phyloP scores from a whole-genome alignment of 257 asterid genomes.

The Solanum gracilifrons region DNA sequence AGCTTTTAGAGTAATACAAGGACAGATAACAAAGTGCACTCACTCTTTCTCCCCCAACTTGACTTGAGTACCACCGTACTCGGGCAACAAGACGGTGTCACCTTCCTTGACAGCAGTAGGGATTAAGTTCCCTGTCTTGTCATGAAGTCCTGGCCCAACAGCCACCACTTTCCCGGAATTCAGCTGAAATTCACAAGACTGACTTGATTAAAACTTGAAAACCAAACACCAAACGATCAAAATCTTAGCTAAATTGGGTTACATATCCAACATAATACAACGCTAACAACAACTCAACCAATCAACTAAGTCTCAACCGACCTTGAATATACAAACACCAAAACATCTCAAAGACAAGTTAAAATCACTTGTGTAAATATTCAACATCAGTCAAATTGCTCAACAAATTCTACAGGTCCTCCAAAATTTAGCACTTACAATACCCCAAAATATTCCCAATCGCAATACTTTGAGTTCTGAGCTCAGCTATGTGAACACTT shows the following conservation, averaged over 20 bases:
- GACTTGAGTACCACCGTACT: conserved; percentile 83
- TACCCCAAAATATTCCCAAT: not conserved
- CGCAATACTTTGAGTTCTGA: not conserved
- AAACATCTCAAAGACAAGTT: not conserved
- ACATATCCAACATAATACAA: not conserved
- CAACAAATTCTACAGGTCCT: not conserved
- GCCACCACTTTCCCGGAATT: conserved; percentile 84
- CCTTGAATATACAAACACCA: not conserved
- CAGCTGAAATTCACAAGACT: conserved; percentile 33
- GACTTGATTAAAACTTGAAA: not conserved
- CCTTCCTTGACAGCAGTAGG: conserved; percentile 86
- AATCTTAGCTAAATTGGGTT: not conserved
- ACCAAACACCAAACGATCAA: not conserved
- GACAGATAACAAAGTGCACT: conserved; percentile 1
- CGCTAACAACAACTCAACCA: not conserved
- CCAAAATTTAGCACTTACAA: not conserved
- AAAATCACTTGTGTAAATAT: not conserved
- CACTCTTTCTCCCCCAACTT: conserved; percentile 86
- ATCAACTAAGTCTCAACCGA: not conserved
- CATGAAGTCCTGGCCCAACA: conserved; percentile 63
- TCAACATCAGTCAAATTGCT: not conserved
- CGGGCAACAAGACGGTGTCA: conserved; percentile 83
- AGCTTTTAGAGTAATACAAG: not conserved
- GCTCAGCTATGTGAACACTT: no score
- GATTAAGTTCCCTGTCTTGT: conserved; percentile 42